Evolutionary conservation across 306 rosid genomes (phyloP).

Genomic region (Erythrophleum fordii): DNA sequence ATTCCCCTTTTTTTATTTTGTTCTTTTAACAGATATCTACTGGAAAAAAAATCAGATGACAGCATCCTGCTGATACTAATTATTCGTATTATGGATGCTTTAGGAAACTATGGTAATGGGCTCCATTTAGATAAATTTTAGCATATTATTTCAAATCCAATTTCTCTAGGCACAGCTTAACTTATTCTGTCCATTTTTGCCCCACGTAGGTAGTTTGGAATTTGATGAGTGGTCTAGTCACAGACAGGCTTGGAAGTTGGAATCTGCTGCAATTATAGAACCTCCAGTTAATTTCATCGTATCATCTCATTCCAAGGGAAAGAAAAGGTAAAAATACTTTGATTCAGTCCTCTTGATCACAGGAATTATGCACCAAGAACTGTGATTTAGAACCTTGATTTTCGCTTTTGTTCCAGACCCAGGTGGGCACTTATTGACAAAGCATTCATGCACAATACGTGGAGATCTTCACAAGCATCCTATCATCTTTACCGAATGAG

Average conservation of each 20-base stretch:
- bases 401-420: conserved; percentile 62
- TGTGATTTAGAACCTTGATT: conserved; percentile 28
- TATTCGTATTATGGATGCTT: conserved; percentile 93
- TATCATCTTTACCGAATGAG: conserved; percentile 82
- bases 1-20: too few species aligned
- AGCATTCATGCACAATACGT: conserved; percentile 95
- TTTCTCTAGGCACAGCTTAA: conserved; percentile 31
- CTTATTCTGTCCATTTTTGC: conserved; percentile 15
- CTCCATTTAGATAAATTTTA: conserved; percentile 18
- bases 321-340: conserved; percentile 69
- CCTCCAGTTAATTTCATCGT: conserved; percentile 88
- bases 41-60: conserved; percentile 91
- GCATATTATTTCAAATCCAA: conserved; percentile 15
- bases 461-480: conserved; percentile 98
- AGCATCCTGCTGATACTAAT: conserved; percentile 89
- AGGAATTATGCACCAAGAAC: conserved; percentile 24
- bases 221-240: conserved; percentile 98
- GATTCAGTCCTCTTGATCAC: conserved; percentile 25
- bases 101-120: conserved; percentile 89
- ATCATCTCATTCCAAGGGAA: conserved; percentile 84
- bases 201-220: conserved; percentile 80
- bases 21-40: conserved; percentile 67
- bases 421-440: conserved; percentile 99
- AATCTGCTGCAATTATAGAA: conserved; percentile 93
- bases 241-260: conserved; percentile 99